Percentiles rank a stretch among this genome's conserved stretches.
phyloP scores from a whole-genome alignment of 352 stramenopile species.

The Globisporangium solare region DNA sequence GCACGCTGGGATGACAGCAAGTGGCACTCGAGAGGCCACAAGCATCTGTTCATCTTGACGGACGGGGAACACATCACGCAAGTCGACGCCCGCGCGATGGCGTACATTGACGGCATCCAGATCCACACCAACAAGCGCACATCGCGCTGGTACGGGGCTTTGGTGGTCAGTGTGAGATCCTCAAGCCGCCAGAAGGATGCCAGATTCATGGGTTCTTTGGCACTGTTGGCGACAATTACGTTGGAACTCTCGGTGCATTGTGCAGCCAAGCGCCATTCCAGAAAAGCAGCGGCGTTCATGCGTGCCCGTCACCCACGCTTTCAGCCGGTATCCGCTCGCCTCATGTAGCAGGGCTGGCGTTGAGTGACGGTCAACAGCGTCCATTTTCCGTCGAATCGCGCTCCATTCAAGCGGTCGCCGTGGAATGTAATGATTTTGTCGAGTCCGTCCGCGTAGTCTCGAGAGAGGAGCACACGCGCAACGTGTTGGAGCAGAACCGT shows the following conservation, averaged over 20 bases:
- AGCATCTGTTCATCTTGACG: conserved; percentile 42
- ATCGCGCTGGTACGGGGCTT: conserved; percentile 61
- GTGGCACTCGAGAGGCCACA: conserved; percentile 17
- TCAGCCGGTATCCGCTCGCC: conserved; percentile 9
- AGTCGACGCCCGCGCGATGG: conserved; percentile 49
- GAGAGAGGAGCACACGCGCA: conserved; percentile 16
- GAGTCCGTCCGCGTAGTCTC: conserved; percentile 28
- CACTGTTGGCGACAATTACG: conserved; percentile 33
- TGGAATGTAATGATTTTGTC: conserved; percentile 36
- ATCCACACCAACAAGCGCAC: conserved; percentile 56
- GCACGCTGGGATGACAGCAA: conserved; percentile 14
- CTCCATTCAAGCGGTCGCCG: conserved; percentile 22
- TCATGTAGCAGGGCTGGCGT: conserved; percentile 12
- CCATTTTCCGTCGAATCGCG: conserved; percentile 7
- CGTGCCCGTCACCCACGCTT: not conserved
- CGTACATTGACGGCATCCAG: conserved; percentile 63
- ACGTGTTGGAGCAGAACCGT: conserved; percentile 8
- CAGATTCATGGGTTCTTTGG: conserved; percentile 54
- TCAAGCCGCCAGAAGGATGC: conserved; percentile 35
- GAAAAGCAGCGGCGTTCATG: not conserved
- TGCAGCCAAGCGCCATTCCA: conserved; percentile 18
- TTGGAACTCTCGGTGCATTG: conserved; percentile 42
- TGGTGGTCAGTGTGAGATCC: conserved; percentile 36
- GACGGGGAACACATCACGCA: conserved; percentile 42
- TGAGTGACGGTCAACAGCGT: conserved; percentile 17